Percentiles rank a stretch among this genome's conserved stretches.
Evolutionary conservation across 1,284 basidiomycete species (phyloP).

Genomic region (Ceraceosorus bombacis): DNA sequence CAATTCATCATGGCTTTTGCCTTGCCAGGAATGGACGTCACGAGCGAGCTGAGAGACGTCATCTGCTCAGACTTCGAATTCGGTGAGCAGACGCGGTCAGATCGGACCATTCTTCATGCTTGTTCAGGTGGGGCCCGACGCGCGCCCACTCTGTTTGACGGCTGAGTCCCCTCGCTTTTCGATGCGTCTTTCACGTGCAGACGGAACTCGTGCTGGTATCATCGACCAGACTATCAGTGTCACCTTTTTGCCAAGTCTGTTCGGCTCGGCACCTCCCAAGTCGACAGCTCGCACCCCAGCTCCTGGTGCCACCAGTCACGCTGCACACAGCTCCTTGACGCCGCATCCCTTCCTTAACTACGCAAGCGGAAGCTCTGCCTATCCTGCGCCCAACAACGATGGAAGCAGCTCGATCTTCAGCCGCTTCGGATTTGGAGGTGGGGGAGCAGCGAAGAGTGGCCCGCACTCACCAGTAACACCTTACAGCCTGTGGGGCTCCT

Average conservation of each 20-base stretch:
- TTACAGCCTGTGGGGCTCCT: constrained; percentile 34
- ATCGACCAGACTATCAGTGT: constrained; percentile 48
- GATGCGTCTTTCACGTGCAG: constrained; percentile 3
- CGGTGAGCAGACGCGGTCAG: not conserved
- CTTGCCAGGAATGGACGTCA: constrained; percentile 43
- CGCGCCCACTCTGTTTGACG: no score
- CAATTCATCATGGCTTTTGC: constrained; percentile 48
- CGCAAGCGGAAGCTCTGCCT: constrained; percentile 2
- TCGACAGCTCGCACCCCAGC: not conserved
- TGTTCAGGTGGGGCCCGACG: not conserved
- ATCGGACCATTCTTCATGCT: not conserved
- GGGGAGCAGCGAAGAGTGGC: constrained; percentile 11
- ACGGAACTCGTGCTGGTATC: constrained; percentile 47
- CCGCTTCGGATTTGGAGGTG: constrained; percentile 2
- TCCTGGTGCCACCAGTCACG: not conserved
- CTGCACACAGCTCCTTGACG: constrained; percentile 21
- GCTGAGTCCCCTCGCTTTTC: not conserved
- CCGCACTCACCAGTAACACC: constrained; percentile 33
- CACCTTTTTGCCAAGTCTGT: constrained; percentile 40
- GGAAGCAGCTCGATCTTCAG: constrained; percentile 5
- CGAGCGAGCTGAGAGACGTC: constrained; percentile 45
- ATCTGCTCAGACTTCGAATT: constrained; percentile 48
- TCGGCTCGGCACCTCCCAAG: constrained; percentile 17
- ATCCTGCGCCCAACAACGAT: not conserved
- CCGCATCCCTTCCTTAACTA: constrained; percentile 45